phyloP scores from a whole-genome alignment of 169 alveolate species.

The Cryptosporidium ryanae region DNA sequence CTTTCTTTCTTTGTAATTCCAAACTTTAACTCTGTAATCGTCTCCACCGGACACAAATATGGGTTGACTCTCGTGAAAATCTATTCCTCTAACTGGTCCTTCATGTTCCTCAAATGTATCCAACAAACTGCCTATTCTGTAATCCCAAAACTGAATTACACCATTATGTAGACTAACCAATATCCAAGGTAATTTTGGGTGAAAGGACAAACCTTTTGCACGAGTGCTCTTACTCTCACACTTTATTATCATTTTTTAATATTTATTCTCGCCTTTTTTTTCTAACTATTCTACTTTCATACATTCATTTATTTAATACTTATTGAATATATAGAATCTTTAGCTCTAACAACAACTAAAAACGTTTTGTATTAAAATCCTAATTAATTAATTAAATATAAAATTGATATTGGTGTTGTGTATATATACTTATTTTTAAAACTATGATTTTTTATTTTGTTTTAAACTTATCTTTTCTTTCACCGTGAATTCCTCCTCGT shows the following conservation, averaged over 20 bases:
- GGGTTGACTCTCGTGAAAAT: slow-evolving; percentile 94
- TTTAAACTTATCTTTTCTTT: too few relatives aligned
- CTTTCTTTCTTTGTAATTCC: slow-evolving; percentile 92
- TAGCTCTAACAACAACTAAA: too few relatives aligned
- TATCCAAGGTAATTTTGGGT: slow-evolving; percentile 95
- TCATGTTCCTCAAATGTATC: slow-evolving; percentile 93
- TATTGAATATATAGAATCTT: too few relatives aligned
- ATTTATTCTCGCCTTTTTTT: not conserved
- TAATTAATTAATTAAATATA: too few relatives aligned
- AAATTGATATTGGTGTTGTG: too few relatives aligned
- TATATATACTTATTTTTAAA: too few relatives aligned
- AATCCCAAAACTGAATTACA: slow-evolving; percentile 93
- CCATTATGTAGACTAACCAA: slow-evolving; percentile 94
- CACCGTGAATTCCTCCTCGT: too few relatives aligned
- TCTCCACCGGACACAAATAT: slow-evolving; percentile 97
- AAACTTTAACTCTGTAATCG: slow-evolving; percentile 93
- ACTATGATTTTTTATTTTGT: too few relatives aligned
- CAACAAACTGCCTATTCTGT: slow-evolving; percentile 85
- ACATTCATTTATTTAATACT: too few relatives aligned
- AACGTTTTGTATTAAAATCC: too few relatives aligned
- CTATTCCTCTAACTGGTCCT: slow-evolving; percentile 96
- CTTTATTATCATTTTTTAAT: slow-evolving; percentile 86
- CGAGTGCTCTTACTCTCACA: slow-evolving; percentile 94
- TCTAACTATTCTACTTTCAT: not conserved
- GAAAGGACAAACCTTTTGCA: slow-evolving; percentile 95